phyloP scores from a whole-genome alignment of 768 basidiomycete species.

The Mycena alexandri region DNA sequence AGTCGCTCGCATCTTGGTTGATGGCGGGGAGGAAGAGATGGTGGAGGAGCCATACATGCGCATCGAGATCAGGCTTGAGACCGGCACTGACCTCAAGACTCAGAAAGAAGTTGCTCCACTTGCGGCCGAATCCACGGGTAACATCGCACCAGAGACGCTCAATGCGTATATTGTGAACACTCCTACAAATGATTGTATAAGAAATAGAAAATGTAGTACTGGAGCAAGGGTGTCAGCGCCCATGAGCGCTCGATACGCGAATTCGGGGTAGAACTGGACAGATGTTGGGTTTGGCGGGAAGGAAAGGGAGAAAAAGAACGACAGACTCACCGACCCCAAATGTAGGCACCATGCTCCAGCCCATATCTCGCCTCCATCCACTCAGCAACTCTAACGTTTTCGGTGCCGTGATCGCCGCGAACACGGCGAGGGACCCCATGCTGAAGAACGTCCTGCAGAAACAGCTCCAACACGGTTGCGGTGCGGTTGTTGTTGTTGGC shows the following conservation, averaged over 20 bases:
- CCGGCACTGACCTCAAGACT: constrained; percentile 44
- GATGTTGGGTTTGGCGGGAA: too few species aligned
- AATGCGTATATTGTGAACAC: constrained; percentile 45
- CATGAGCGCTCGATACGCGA: neutral
- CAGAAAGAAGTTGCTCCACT: constrained; percentile 51
- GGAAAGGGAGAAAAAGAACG: too few species aligned
- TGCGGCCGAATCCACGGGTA: constrained; percentile 44
- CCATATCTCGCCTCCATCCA: constrained; percentile 45
- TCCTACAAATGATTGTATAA: constrained; percentile 11
- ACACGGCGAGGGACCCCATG: constrained; percentile 20
- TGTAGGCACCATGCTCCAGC: constrained; percentile 48
- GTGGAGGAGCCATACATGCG: constrained; percentile 53
- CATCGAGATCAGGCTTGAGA: constrained; percentile 39
- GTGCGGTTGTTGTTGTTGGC: constrained; percentile 24
- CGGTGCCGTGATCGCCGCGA: constrained; percentile 36
- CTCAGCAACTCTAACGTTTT: constrained; percentile 48
- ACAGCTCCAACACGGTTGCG: constrained; percentile 12
- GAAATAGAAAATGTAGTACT: too few species aligned
- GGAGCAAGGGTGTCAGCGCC: neutral
- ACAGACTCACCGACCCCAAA: constrained; percentile 50
- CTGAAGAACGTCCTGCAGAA: neutral
- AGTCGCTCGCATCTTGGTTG: constrained; percentile 44
- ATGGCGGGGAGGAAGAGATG: constrained; percentile 47
- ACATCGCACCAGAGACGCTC: constrained; percentile 55
- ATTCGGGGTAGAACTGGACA: neutral